phyloP scores from a whole-genome alignment of 2,329 filamentous ascomycete species.

The Neofusicoccum ribis region DNA sequence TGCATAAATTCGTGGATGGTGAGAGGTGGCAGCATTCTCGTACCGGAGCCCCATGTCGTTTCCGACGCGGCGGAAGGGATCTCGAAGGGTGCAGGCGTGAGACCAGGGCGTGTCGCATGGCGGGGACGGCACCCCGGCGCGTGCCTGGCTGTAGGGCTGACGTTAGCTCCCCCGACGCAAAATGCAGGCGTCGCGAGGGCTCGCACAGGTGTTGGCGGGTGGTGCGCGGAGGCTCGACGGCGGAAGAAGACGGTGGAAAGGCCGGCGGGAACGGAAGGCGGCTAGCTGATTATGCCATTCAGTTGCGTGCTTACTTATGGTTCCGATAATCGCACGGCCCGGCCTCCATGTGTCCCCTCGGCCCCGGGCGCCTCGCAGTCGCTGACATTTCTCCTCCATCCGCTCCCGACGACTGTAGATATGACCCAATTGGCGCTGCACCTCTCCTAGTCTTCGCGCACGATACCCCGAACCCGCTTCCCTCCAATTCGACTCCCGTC shows the following conservation, averaged over 20 bases:
- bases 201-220: not conserved
- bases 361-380: not conserved
- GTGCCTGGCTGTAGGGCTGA: constrained; percentile 4
- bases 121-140: not conserved
- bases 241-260: not conserved
- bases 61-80: not conserved
- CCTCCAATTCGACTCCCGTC: not conserved
- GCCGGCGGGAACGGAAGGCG: not conserved
- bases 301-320: not conserved
- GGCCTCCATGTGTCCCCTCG: not conserved
- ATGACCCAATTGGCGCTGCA: not conserved
- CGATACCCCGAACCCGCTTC: not conserved
- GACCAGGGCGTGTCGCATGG: not conserved
- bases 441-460: not conserved
- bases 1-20: no score
- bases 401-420: not conserved
- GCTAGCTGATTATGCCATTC: not conserved
- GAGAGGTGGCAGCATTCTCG: no score
- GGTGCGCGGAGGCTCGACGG: not conserved
- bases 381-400: not conserved
- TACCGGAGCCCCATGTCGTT: no score
- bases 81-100: not conserved
- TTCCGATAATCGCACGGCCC: not conserved
- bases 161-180: not conserved
- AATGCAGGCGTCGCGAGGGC: no score